Conservation (phyloP, 148 eudicot species). For the Gaultheria prostrata region DNA sequence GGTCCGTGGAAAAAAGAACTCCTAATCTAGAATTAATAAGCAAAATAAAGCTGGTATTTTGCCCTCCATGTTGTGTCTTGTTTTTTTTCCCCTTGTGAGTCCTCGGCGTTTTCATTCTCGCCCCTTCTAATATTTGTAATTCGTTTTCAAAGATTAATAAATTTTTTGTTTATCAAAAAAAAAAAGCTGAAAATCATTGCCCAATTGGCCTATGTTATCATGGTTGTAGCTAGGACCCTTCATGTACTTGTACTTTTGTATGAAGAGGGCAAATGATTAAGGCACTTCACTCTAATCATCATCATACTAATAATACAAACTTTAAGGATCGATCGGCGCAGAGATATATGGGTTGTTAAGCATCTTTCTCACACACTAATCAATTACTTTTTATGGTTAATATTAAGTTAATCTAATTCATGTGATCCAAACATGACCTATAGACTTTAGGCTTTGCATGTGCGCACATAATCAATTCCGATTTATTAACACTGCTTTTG, state of each 20-base stretch:
- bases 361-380: constrained; percentile 8
- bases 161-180: too few relatives aligned
- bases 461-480: neutral
- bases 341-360: neutral
- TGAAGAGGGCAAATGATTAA: neutral
- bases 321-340: neutral
- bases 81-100: too few relatives aligned
- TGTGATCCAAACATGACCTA: neutral
- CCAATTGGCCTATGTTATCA: neutral
- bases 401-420: neutral
- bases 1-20: neutral
- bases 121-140: too few relatives aligned
- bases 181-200: neutral
- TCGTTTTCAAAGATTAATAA: too few relatives aligned
- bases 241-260: neutral
- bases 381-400: neutral
- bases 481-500: neutral
- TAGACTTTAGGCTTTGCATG: neutral
- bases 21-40: neutral
- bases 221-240: neutral
- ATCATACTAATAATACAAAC: neutral
- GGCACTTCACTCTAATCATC: neutral
- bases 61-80: too few relatives aligned
- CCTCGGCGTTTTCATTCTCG: too few relatives aligned
- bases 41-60: neutral